Percentiles rank a stretch among this genome's conserved stretches.
Evolutionary conservation across 352 stramenopile species (phyloP).

Genomic region (Phytophthora sp.): DNA sequence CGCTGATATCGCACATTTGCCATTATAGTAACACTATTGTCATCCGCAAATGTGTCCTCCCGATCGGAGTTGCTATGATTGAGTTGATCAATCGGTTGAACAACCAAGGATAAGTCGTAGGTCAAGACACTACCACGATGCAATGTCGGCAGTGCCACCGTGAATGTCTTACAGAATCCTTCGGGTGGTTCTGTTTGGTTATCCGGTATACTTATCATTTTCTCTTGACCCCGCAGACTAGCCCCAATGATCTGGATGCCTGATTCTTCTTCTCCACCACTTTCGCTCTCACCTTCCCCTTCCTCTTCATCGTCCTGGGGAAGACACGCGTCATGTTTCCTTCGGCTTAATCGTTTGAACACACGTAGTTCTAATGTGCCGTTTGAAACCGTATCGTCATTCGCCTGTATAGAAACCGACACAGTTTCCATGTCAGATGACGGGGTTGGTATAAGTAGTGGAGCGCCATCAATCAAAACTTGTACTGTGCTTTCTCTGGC

Average conservation of each 20-base stretch:
- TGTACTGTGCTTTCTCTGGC: slow-evolving; percentile 59
- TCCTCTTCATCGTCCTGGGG: slow-evolving; percentile 2
- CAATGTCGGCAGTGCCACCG: slow-evolving; percentile 30
- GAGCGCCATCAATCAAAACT: slow-evolving; percentile 51
- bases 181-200: neutral
- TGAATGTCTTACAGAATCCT: slow-evolving; percentile 24
- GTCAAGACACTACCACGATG: slow-evolving; percentile 10
- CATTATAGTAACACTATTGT: slow-evolving; percentile 12
- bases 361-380: slow-evolving; percentile 59
- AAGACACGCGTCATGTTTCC: slow-evolving; percentile 1
- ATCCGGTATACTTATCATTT: neutral
- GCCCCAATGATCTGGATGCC: slow-evolving; percentile 21
- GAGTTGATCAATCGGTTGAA: slow-evolving; percentile 5
- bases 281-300: slow-evolving; percentile 2
- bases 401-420: slow-evolving; percentile 45
- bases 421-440: slow-evolving; percentile 43
- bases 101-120: slow-evolving; percentile 35
- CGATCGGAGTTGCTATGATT: slow-evolving; percentile 5
- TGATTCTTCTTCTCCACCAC: slow-evolving; percentile 14
- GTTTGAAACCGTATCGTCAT: slow-evolving; percentile 50
- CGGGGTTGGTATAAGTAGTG: slow-evolving; percentile 51
- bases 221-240: neutral
- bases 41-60: neutral
- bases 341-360: slow-evolving; percentile 11
- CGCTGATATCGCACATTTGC: slow-evolving; percentile 39